Base-by-base conservation (phyloP, 768 basidiomycete genomes). In the Kwoniella sp. region DNA sequence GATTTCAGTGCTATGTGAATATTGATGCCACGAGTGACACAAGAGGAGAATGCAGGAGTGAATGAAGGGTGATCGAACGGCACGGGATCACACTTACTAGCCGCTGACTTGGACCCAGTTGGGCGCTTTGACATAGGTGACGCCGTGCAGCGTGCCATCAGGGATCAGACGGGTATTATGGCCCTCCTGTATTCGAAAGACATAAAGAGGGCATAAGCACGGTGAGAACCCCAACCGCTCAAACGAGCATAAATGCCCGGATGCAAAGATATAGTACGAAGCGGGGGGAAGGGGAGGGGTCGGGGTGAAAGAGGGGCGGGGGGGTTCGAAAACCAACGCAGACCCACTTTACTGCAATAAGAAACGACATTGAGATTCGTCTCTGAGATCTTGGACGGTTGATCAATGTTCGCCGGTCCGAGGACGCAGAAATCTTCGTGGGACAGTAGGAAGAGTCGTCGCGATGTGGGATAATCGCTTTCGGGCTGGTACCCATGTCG, bases 71-170 rank as follows among this genome's bases (percentile, higher is more conserved):
- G 56, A 47, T n/a, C 31, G 28, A 48, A 47, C 1, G 9, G 1
- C 17, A 20, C n/a, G n/a, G 23, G 28, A 54, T 23, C 23, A 34
- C 5, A 71, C 76, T 73, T 41, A 78, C 76, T 31, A 55, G 25
- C 76, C 76, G 20, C 74, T 75, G 0, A 78, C 74, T 55, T 78
- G 76, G 2, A 78, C 66, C 63, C 66, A 78, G 34, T 69, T 72
- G 26, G 70, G 41, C 5, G 74, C 66, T 48, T 70, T 78, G 30
- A 78, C 71, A 58, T 71, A 78, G 4, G 76, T 78, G 23, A 78
- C 76, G 2, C 76, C 76, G 22, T 69, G 69, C 25, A 78, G 47
- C 7, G 74, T 73, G 12, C 76, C 76, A 45, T 78, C 70, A 26
- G 76, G 76, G 55, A 78, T 78, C 47, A 74, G 26, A n/a, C 73